Conservation (phyloP, 2,329 filamentous ascomycete genomes). For the Amauroascus verrucosus region DNA sequence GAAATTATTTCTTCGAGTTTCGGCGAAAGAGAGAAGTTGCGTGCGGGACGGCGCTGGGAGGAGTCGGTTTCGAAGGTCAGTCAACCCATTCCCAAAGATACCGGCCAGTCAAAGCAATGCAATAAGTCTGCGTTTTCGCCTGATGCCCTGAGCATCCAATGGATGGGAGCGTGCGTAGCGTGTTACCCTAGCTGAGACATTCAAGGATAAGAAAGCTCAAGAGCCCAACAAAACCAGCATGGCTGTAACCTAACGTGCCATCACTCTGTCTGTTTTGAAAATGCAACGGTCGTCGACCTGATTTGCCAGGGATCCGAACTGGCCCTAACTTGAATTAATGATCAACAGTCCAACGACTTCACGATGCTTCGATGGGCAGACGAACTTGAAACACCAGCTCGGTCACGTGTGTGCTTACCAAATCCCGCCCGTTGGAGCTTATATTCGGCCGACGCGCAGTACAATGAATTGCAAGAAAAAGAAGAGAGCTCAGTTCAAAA, state of each 20-base stretch:
- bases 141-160: constrained; percentile 11
- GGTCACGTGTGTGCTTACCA: constrained; percentile 6
- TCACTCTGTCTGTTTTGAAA: neutral
- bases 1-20: neutral
- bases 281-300: neutral
- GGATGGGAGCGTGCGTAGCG: constrained; percentile 7
- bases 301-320: neutral
- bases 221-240: constrained; percentile 1
- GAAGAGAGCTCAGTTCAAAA: neutral
- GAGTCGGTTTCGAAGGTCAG: neutral
- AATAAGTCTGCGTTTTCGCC: constrained; percentile 9
- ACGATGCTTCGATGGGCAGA: neutral
- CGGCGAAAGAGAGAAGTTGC: neutral
- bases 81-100: constrained; percentile 1
- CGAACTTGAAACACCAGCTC: constrained; percentile 7
- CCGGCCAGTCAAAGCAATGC: constrained; percentile 9
- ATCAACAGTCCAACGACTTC: neutral
- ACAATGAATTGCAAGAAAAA: no score
- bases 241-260: neutral
- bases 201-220: constrained; percentile 13
- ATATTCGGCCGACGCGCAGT: no score
- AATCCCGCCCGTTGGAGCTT: neutral
- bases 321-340: neutral
- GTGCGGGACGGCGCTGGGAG: neutral
- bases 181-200: constrained; percentile 15